phyloP scores from a whole-genome alignment of 805 yeast genomes.

The Candida ponderosae region DNA sequence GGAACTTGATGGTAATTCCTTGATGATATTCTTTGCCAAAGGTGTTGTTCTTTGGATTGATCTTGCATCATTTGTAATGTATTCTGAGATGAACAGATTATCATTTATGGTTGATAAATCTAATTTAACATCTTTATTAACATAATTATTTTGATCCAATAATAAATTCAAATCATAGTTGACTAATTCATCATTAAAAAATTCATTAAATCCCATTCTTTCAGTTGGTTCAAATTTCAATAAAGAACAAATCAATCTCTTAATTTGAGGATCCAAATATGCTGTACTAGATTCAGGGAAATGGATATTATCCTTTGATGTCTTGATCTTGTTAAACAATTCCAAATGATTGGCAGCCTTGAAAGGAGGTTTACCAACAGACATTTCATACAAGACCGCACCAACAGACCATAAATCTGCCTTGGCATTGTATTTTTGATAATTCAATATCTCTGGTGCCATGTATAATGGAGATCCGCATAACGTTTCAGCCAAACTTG shows the following conservation, averaged over 20 bases:
- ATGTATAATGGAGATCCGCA: conserved; percentile 97
- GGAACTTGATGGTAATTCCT: conserved; percentile 1
- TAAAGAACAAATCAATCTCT: conserved; percentile 63
- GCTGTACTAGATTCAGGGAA: conserved; percentile 59
- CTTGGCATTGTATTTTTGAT: conserved; percentile 93
- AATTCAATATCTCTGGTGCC: conserved; percentile 96
- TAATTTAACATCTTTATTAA: conserved; percentile 48
- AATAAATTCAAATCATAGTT: conserved; percentile 36
- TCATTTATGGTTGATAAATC: conserved; percentile 62
- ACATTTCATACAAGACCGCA: conserved; percentile 92
- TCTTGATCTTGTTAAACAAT: conserved; percentile 77
- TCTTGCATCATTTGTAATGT: conserved; percentile 34
- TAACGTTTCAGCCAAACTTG: conserved; percentile 92
- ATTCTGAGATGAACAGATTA: conserved; percentile 79
- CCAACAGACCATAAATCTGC: conserved; percentile 99
- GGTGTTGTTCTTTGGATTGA: conserved; percentile 10
- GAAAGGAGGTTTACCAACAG: conserved; percentile 94
- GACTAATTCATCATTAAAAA: conserved; percentile 69
- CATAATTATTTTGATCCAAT: conserved; percentile 19
- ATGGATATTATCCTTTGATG: conserved; percentile 64
- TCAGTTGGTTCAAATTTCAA: conserved; percentile 81
- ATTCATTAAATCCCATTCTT: conserved; percentile 82
- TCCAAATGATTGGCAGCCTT: conserved; percentile 91
- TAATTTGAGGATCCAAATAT: conserved; percentile 54
- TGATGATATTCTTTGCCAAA: conserved; percentile 9